phyloP scores from a whole-genome alignment of 495 filamentous ascomycete genomes.

The Neurospora terricola region DNA sequence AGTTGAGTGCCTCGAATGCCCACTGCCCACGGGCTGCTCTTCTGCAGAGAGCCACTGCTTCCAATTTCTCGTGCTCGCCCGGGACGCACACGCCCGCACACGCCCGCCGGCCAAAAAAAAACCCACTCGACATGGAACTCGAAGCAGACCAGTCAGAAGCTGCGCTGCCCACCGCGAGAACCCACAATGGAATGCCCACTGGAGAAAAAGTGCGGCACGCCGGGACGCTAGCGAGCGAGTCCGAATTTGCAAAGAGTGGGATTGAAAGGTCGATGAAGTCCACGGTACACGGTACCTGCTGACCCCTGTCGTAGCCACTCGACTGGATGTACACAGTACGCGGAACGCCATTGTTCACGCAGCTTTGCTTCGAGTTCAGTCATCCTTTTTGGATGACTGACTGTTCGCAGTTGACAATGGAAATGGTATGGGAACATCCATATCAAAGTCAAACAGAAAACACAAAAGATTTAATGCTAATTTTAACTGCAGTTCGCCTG shows the following conservation, averaged over 20 bases:
- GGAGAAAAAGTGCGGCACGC: not conserved
- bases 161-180: not conserved
- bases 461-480: not conserved
- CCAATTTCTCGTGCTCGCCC: constrained; percentile 3
- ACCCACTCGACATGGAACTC: not conserved
- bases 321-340: not conserved
- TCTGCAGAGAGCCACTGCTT: constrained; percentile 3
- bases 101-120: not conserved
- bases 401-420: not conserved
- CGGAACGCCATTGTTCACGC: not conserved
- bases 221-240: not conserved
- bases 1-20: not conserved
- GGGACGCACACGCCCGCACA: constrained; percentile 2
- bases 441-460: not conserved
- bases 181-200: not conserved
- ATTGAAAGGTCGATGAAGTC: not conserved
- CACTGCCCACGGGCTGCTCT: not conserved
- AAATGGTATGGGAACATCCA: not conserved
- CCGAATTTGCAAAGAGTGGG: not conserved
- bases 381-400: not conserved
- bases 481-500: not conserved
- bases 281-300: not conserved
- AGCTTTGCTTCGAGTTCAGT: not conserved
- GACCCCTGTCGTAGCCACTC: not conserved
- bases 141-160: not conserved